phyloP scores from a whole-genome alignment of 164 flowering plant species.

The Vitis riparia region DNA sequence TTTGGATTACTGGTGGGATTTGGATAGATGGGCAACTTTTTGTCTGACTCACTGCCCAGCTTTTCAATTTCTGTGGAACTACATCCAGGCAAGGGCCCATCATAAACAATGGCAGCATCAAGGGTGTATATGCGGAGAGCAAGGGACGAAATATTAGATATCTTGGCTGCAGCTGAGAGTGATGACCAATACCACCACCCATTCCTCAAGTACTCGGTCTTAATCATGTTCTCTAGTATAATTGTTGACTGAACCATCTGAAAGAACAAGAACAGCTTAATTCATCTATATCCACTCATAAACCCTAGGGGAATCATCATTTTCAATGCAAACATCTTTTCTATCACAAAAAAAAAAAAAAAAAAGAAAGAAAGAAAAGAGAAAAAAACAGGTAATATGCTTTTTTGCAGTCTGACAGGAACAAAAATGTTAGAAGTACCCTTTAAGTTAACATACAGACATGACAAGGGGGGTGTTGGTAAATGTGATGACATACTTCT shows the following conservation, averaged over 20 bases:
- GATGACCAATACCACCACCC: conserved; percentile 99
- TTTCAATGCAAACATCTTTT: neutral
- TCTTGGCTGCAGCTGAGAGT: conserved; percentile 88
- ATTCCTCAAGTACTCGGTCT: conserved; percentile 68
- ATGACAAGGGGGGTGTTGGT: too few species aligned
- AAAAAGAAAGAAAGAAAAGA: too few species aligned
- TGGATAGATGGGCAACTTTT: neutral
- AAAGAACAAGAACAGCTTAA: conserved; percentile 9
- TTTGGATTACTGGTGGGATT: conserved; percentile 18
- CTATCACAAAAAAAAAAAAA: too few species aligned
- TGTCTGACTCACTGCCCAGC: too few species aligned
- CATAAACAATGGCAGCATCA: conserved; percentile 78
- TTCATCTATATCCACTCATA: neutral
- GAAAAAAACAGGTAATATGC: too few species aligned
- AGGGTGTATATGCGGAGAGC: conserved; percentile 83
- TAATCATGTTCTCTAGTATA: conserved; percentile 76
- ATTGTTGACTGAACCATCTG: conserved; percentile 94
- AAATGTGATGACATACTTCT: too few species aligned
- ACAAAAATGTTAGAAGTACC: too few species aligned
- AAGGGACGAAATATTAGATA: conserved; percentile 74
- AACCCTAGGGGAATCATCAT: neutral
- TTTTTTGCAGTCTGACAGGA: too few species aligned
- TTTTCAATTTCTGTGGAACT: conserved; percentile 1
- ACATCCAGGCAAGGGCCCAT: conserved; percentile 30
- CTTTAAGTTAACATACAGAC: too few species aligned